These are phyloP conservation scores for Fusarium dlaminii DNA, from an alignment of 2,329 filamentous ascomycete genomes.

Conservation along the genomic window DNA sequence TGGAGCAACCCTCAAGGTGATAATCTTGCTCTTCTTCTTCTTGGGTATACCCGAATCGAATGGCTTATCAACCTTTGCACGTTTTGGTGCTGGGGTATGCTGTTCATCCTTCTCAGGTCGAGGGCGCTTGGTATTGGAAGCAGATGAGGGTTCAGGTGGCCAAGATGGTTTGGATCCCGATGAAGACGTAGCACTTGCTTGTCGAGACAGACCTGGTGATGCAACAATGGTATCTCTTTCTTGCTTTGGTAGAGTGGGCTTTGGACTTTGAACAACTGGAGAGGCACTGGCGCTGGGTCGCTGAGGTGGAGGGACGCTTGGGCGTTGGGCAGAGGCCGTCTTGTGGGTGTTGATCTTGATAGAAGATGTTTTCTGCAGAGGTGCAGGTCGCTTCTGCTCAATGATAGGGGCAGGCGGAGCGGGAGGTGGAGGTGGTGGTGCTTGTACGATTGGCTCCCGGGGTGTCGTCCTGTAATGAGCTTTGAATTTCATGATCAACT, in stretches of 20 bases:
- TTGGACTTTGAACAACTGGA: conserved; percentile 12
- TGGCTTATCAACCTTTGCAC: conserved; percentile 50
- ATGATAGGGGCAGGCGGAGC: conserved; percentile 16
- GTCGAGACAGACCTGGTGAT: conserved; percentile 36
- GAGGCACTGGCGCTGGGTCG: background rate
- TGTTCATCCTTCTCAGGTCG: conserved; percentile 51
- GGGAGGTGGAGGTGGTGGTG: conserved; percentile 25
- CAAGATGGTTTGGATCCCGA: conserved; percentile 32
- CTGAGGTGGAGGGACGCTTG: background rate
- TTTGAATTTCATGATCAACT: conserved; percentile 52
- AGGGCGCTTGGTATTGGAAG: conserved; percentile 47
- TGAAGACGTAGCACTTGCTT: conserved; percentile 35
- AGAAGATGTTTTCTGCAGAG: conserved; percentile 47
- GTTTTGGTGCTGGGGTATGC: conserved; percentile 49
- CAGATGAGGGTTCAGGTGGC: conserved; percentile 30
- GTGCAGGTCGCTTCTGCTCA: conserved; percentile 44
- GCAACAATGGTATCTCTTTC: conserved; percentile 44
- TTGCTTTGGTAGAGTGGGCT: conserved; percentile 16
- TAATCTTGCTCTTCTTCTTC: conserved; percentile 48
- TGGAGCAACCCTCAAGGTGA: conserved; percentile 50
- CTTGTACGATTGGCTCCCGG: conserved; percentile 40
- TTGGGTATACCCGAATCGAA: conserved; percentile 31
- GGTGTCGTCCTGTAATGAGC: conserved; percentile 51
- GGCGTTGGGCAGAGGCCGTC: conserved; percentile 35
- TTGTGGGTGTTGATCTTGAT: conserved; percentile 53